Conservation (phyloP, 768 basidiomycete genomes). For the Chiua virens region DNA sequence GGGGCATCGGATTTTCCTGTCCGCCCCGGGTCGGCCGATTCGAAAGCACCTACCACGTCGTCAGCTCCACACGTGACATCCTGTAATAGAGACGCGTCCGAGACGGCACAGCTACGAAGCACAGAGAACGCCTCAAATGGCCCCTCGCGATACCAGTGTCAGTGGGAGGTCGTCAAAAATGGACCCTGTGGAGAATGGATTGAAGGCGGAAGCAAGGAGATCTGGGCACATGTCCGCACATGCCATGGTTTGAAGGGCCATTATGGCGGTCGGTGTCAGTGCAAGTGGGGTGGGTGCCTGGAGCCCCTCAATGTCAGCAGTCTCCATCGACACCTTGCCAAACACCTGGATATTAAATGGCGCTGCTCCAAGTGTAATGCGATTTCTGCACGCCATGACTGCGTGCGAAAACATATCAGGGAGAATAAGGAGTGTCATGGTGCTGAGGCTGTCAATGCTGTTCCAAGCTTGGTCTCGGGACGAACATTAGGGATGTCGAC, state of each 20-base stretch:
- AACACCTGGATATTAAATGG: constrained; percentile 12
- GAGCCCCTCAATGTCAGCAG: constrained; percentile 12
- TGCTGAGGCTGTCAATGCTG: background rate
- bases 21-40: too few species aligned
- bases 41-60: background rate
- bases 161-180: background rate
- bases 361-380: constrained; percentile 8
- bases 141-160: constrained; percentile 2
- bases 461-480: background rate
- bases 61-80: background rate
- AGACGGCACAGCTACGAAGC: background rate
- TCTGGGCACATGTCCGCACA: constrained; percentile 10
- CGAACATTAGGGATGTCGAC: too few species aligned
- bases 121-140: background rate
- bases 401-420: constrained; percentile 8
- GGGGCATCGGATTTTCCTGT: background rate
- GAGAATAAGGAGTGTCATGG: constrained; percentile 2
- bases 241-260: constrained; percentile 12
- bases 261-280: background rate
- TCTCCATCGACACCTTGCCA: constrained; percentile 7
- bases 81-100: background rate
- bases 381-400: constrained; percentile 8
- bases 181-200: constrained; percentile 2
- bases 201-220: constrained; percentile 10
- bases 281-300: constrained; percentile 9